Evolutionary conservation across 371 early-diverging fungal species (phyloP), one percentile per base, ranked within the genome.

Genomic region (Capillidium heterosporum): DNA sequence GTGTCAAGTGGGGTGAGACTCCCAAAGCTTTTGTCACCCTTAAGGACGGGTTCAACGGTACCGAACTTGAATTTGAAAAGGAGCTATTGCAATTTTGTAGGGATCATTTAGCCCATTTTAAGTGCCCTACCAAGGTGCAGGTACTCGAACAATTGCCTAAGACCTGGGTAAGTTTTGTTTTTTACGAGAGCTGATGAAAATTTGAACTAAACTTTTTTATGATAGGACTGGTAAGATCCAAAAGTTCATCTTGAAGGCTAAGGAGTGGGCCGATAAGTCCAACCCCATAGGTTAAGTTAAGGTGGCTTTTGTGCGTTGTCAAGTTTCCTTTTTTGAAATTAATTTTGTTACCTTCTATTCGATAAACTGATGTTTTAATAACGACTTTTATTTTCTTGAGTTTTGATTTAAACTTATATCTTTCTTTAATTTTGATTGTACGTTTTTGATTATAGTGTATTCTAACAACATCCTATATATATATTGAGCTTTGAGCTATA

Each of bases 1-100:
- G 77, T 59, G 68, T 69, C 1, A 71, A 71, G 58, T 84, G 84
- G 84, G 84, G 84, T 15, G 84, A 84, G 60, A 70, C 77, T 4
- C 84, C 84, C 3, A 69, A 73, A 44, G 84, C 74, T 0, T 81
- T 70, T 68, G 67, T 84, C 8, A 68, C 76, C 0, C 53, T 80
- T 17, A 39, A 39, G 44, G 57, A 62, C 2, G 27, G 29, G 29
- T 27, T 41, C 64, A 11, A 60, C 60, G 40, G 28, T 44, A 1
- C 58, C 75, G 32, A 53, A 63, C 19, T 47, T 26, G 70, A 58
- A 1, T 67, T 76, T 41, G 61, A 63, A 0, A 39, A 39, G 7
- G 10, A 39, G 17, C 7, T 39, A 10, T 10, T 39, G 7, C 7
- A 39, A 39, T 71, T 69, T 59, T 78, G 77, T 48, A 63, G 67